Evolutionary conservation across 495 filamentous ascomycete species (phyloP).

Genomic region (Neurospora cerealis): DNA sequence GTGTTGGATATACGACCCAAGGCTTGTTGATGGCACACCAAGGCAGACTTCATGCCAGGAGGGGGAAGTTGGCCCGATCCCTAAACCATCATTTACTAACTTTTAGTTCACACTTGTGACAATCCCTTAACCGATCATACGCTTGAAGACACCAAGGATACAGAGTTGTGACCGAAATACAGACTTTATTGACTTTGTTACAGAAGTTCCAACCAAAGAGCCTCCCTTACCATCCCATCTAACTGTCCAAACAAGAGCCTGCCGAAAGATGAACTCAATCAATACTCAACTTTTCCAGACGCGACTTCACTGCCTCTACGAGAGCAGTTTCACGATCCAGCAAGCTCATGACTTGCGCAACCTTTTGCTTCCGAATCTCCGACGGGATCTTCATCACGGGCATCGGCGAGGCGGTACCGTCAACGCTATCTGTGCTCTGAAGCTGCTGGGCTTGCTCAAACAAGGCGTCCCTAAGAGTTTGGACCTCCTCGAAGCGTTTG

Average conservation of each 20-base stretch:
- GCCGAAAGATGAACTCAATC: constrained; percentile 6
- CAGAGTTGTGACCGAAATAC: neutral
- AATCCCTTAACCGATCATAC: neutral
- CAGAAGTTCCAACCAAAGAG: neutral
- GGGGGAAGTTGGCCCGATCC: neutral
- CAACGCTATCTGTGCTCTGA: constrained; percentile 18
- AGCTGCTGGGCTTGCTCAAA: constrained; percentile 38
- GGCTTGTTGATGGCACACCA: neutral
- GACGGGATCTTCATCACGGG: constrained; percentile 47
- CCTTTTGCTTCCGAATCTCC: constrained; percentile 56
- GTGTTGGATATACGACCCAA: neutral
- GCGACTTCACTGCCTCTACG: constrained; percentile 35
- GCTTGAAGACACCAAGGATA: neutral
- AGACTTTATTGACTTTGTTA: neutral
- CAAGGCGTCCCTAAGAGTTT: constrained; percentile 38
- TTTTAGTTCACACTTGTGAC: neutral
- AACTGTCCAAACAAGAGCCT: neutral
- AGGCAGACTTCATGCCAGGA: neutral
- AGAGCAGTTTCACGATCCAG: constrained; percentile 57
- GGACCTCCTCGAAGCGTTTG: constrained; percentile 40
- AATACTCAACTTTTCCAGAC: constrained; percentile 23
- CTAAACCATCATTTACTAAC: neutral
- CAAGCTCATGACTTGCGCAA: constrained; percentile 58
- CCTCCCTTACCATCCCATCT: neutral
- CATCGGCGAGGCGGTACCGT: constrained; percentile 14